Evolutionary conservation across 2,329 filamentous ascomycete genomes (phyloP).

Genomic region (Chrysosporium keratinophilum): DNA sequence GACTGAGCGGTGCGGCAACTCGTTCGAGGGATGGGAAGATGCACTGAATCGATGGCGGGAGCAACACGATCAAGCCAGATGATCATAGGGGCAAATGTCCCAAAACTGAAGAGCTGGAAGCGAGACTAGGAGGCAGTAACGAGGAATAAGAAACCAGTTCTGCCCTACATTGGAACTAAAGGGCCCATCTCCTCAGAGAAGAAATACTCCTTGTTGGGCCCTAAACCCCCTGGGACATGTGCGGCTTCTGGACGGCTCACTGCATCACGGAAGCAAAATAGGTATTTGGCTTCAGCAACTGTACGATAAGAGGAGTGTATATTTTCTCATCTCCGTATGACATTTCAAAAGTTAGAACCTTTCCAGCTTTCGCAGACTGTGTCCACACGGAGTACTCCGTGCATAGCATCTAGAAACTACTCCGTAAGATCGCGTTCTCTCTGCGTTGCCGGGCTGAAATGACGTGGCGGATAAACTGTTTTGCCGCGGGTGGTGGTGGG

Average conservation of each 20-base stretch:
- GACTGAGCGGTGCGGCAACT: conserved; percentile 59
- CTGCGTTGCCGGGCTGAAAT: too few species aligned
- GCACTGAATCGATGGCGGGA: conserved; percentile 55
- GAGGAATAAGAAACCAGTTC: too few species aligned
- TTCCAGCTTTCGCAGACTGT: too few species aligned
- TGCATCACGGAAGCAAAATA: neutral
- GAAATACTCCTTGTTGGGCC: too few species aligned
- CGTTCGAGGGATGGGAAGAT: conserved; percentile 52
- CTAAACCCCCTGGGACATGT: too few species aligned
- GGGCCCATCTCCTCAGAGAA: too few species aligned
- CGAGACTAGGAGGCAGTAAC: neutral
- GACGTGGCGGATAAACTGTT: conserved; percentile 4
- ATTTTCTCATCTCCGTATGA: neutral
- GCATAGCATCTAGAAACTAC: too few species aligned
- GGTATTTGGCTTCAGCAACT: neutral
- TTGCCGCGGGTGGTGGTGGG: neutral
- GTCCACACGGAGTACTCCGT: too few species aligned
- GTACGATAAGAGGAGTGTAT: neutral
- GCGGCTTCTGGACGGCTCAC: neutral
- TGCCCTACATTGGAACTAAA: too few species aligned
- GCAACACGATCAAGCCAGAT: conserved; percentile 15
- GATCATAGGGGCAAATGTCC: neutral
- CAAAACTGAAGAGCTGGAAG: neutral
- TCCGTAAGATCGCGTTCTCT: too few species aligned
- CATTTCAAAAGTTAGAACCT: neutral